A percentile compares a stretch with the other conserved stretches of the same genome.
phyloP scores from a whole-genome alignment of 2,329 filamentous ascomycete genomes.

The Ophiosphaerella korrae region DNA sequence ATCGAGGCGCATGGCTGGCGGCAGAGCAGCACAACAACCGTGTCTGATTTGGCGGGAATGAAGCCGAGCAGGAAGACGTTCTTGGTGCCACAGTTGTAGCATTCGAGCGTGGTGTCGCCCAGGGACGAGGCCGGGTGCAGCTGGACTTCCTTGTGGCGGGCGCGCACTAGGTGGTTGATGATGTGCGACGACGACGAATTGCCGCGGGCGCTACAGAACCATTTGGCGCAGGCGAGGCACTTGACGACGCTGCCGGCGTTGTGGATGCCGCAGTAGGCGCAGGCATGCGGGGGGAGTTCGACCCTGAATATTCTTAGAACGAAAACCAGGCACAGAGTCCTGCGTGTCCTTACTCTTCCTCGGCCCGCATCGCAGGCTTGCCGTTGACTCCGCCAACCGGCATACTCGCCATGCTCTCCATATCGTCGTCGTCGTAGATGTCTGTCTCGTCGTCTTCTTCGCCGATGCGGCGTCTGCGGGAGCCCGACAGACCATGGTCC shows the following conservation, averaged over 20 bases:
- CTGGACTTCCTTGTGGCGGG: conserved; percentile 97
- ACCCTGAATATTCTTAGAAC: conserved; percentile 26
- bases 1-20: conserved; percentile 94
- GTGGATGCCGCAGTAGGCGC: conserved; percentile 94
- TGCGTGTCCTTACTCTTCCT: conserved; percentile 62
- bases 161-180: conserved; percentile 95
- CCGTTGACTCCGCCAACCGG: conserved; percentile 77
- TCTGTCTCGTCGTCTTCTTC: conserved; percentile 87
- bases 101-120: conserved; percentile 95
- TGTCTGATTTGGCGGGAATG: conserved; percentile 97
- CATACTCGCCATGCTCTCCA: conserved; percentile 77
- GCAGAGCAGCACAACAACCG: conserved; percentile 94
- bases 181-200: conserved; percentile 98
- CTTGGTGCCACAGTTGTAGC: conserved; percentile 99
- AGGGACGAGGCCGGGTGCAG: conserved; percentile 91
- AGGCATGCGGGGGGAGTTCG: conserved; percentile 90
- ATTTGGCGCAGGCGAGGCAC: conserved; percentile 93
- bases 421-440: conserved; percentile 77
- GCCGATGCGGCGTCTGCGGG: conserved; percentile 61
- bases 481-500: conserved; percentile 65
- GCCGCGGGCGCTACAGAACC: conserved; percentile 97
- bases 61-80: conserved; percentile 98
- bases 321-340: background rate
- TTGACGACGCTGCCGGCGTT: conserved; percentile 95
- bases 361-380: conserved; percentile 56